Conservation (phyloP, 805 yeast genomes). For the Starmerella cellae region DNA sequence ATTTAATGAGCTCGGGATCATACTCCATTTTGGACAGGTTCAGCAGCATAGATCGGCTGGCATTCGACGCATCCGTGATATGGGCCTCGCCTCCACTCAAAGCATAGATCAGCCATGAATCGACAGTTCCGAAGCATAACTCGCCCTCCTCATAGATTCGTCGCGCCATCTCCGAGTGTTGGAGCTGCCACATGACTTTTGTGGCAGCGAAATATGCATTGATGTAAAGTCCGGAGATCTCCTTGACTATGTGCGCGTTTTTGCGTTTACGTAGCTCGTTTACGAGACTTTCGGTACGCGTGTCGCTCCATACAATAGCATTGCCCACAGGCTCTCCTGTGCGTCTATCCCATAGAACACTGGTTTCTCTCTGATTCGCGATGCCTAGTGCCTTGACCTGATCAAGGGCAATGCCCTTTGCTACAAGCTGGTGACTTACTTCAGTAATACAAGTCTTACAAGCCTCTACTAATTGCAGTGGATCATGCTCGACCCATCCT, state of each 20-base stretch:
- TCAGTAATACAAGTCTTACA: constrained; percentile 57
- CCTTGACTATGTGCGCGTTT: constrained; percentile 43
- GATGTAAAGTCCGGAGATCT: constrained; percentile 71
- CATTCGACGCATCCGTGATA: constrained; percentile 82
- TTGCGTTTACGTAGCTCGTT: constrained; percentile 45
- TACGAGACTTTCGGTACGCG: constrained; percentile 66
- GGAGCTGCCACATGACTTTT: constrained; percentile 77
- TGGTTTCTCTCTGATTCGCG: constrained; percentile 93
- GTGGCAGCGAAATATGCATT: constrained; percentile 87
- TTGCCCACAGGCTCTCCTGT: constrained; percentile 75
- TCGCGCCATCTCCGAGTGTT: constrained; percentile 55
- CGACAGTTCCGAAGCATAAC: constrained; percentile 86
- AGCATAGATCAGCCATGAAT: constrained; percentile 83
- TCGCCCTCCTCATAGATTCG: constrained; percentile 62
- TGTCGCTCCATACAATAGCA: constrained; percentile 95
- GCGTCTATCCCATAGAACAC: constrained; percentile 64
- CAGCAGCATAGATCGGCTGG: constrained; percentile 84
- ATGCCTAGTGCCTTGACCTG: constrained; percentile 66
- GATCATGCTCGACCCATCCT: constrained; percentile 86
- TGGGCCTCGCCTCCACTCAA: constrained; percentile 51
- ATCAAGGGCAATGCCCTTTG: constrained; percentile 24
- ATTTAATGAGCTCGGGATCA: constrained; percentile 59
- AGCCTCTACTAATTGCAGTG: constrained; percentile 64
- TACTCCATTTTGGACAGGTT: constrained; percentile 61
- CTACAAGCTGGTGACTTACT: constrained; percentile 26